A percentile compares a stretch with the other conserved stretches of the same genome.
These are phyloP conservation scores for Phytopythium aichiense DNA, from an alignment of 352 stramenopile genomes.

Conservation along the genomic window DNA sequence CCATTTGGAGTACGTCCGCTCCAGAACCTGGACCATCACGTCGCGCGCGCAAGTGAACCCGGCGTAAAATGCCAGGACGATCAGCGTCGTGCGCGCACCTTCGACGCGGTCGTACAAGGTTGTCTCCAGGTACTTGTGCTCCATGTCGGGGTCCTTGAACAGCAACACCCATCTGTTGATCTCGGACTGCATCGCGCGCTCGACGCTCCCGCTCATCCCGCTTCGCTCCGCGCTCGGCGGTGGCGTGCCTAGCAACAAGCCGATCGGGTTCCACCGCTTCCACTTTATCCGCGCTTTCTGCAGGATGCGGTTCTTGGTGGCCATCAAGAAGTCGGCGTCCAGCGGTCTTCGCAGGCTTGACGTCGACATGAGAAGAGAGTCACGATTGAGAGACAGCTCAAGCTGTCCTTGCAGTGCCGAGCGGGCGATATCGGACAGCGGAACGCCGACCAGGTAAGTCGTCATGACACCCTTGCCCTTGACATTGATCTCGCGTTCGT, in stretches of 20 bases:
- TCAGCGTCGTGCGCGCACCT: slow-evolving; percentile 53
- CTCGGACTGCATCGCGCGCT: slow-evolving; percentile 64
- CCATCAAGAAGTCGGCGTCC: slow-evolving; percentile 49
- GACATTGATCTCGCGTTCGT: slow-evolving; percentile 76
- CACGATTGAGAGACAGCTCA: slow-evolving; percentile 61
- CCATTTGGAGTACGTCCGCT: slow-evolving; percentile 22
- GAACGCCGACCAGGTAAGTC: slow-evolving; percentile 77
- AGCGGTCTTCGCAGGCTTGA: slow-evolving; percentile 29
- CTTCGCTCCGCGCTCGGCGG: slow-evolving; percentile 21
- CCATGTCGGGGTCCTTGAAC: slow-evolving; percentile 71
- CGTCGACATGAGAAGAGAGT: slow-evolving; percentile 57
- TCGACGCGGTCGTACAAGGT: slow-evolving; percentile 60
- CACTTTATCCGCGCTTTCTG: slow-evolving; percentile 47
- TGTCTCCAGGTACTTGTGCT: slow-evolving; percentile 66
- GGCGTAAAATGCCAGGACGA: slow-evolving; percentile 51
- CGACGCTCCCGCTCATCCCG: slow-evolving; percentile 13
- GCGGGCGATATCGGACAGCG: slow-evolving; percentile 54
- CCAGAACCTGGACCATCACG: slow-evolving; percentile 42
- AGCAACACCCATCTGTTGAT: slow-evolving; percentile 54
- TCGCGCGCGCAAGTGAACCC: slow-evolving; percentile 70
- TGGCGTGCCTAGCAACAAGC: slow-evolving; percentile 47
- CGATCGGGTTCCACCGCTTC: slow-evolving; percentile 55
- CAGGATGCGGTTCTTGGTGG: slow-evolving; percentile 44
- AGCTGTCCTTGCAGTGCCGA: slow-evolving; percentile 58
- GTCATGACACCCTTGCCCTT: slow-evolving; percentile 87